Conservation (phyloP, 2,329 filamentous ascomycete genomes). For the Neophaeococcomyces aloes region DNA sequence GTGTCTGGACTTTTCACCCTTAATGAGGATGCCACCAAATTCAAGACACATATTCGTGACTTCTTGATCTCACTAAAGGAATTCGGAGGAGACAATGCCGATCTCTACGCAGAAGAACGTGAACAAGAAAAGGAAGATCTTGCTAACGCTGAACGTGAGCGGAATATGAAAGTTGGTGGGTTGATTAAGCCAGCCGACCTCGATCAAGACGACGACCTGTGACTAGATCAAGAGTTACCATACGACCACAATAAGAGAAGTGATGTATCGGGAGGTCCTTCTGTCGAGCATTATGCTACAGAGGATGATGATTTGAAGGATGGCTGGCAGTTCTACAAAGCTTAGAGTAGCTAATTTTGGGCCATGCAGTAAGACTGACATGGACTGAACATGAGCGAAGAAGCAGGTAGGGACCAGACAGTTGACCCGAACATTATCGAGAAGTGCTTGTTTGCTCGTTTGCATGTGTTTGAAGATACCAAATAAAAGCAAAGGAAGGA, state of each 20-base stretch:
- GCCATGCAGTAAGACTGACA: too few species aligned
- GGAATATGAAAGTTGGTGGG: constrained; percentile 88
- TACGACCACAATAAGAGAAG: constrained; percentile 40
- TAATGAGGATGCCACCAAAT: constrained; percentile 83
- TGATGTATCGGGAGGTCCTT: constrained; percentile 8
- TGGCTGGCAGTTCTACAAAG: constrained; percentile 20
- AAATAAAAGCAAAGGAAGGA: constrained; percentile 3
- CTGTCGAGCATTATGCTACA: constrained; percentile 21
- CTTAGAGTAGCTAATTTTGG: background rate
- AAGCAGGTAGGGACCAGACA: background rate
- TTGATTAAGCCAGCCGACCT: constrained; percentile 95
- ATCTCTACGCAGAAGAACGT: constrained; percentile 87
- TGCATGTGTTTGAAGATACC: constrained; percentile 4
- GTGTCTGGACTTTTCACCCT: constrained; percentile 79
- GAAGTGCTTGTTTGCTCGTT: background rate
- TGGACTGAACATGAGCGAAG: too few species aligned
- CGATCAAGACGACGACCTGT: constrained; percentile 69
- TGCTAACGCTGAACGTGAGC: constrained; percentile 79
- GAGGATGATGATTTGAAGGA: constrained; percentile 13
- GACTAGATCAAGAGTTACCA: constrained; percentile 63
- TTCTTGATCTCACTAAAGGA: constrained; percentile 97
- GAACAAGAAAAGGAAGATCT: constrained; percentile 81
- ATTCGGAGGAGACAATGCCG: constrained; percentile 89
- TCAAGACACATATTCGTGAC: constrained; percentile 90
- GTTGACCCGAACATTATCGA: constrained; percentile 2